Evolutionary conservation across 2,329 filamentous ascomycete species (phyloP).

Genomic region (Fusarium sp.): DNA sequence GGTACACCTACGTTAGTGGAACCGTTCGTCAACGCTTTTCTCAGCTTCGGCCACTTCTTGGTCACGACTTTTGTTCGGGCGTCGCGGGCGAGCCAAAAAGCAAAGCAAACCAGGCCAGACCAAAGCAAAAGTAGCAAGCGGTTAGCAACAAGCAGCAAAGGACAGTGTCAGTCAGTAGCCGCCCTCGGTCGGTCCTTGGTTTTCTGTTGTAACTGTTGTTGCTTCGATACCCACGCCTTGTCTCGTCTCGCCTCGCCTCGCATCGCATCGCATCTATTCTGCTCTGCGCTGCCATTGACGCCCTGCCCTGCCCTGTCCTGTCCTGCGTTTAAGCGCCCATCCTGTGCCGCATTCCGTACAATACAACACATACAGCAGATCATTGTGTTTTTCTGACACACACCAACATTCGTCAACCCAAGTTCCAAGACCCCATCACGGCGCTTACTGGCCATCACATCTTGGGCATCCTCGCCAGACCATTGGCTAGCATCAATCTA

Average conservation of each 20-base stretch:
- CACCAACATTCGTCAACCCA: constrained; percentile 32
- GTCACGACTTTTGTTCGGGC: constrained; percentile 26
- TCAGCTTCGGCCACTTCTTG: constrained; percentile 34
- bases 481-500: constrained; percentile 29
- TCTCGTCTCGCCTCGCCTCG: constrained; percentile 16
- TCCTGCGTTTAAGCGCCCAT: constrained; percentile 34
- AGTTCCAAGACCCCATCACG: constrained; percentile 20
- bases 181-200: constrained; percentile 21
- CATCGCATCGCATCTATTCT: neutral
- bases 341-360: constrained; percentile 37
- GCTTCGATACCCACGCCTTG: constrained; percentile 15
- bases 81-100: constrained; percentile 20
- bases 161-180: constrained; percentile 24
- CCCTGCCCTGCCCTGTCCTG: constrained; percentile 20
- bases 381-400: constrained; percentile 24
- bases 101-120: neutral
- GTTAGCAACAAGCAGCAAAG: constrained; percentile 17
- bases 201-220: constrained; percentile 13
- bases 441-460: constrained; percentile 39
- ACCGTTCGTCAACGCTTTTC: constrained; percentile 7
- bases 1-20: constrained; percentile 14
- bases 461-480: constrained; percentile 12
- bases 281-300: constrained; percentile 11
- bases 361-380: neutral
- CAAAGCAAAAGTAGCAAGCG: neutral